Conservation (phyloP, 768 basidiomycete genomes). For the Tylopilus balloui region DNA sequence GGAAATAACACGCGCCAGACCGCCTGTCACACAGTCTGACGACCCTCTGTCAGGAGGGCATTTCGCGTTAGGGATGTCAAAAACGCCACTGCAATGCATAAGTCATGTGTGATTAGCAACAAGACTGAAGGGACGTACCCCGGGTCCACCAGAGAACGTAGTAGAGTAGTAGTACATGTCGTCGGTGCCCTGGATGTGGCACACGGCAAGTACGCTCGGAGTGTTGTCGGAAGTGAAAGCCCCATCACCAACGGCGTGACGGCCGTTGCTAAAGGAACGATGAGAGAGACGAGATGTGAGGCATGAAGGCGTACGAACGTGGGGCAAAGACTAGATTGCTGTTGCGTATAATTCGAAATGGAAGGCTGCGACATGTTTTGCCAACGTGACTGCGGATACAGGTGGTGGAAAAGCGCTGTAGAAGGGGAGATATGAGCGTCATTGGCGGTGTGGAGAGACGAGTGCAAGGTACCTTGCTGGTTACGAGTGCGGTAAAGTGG, state of each 20-base stretch:
- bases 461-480: slow-evolving; percentile 3
- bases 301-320: slow-evolving; percentile 47
- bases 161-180: slow-evolving; percentile 90
- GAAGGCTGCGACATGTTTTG: slow-evolving; percentile 74
- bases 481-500: background rate
- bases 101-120: background rate
- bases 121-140: slow-evolving; percentile 46
- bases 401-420: slow-evolving; percentile 6
- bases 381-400: slow-evolving; percentile 63
- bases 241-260: slow-evolving; percentile 97
- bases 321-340: slow-evolving; percentile 93
- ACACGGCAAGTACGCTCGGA: slow-evolving; percentile 80
- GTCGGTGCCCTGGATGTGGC: slow-evolving; percentile 75
- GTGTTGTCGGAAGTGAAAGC: slow-evolving; percentile 74
- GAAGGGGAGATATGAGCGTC: background rate
- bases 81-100: slow-evolving; percentile 72
- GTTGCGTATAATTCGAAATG: slow-evolving; percentile 68
- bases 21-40: slow-evolving; percentile 93
- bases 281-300: slow-evolving; percentile 12
- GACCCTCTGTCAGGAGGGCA: slow-evolving; percentile 96
- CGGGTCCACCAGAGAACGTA: slow-evolving; percentile 91
- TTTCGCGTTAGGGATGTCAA: slow-evolving; percentile 88
- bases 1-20: slow-evolving; percentile 63
- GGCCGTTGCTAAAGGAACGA: slow-evolving; percentile 68
- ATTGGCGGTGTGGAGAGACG: background rate